phyloP scores from a whole-genome alignment of 164 flowering plant genomes.

The Houttuynia cordata region DNA sequence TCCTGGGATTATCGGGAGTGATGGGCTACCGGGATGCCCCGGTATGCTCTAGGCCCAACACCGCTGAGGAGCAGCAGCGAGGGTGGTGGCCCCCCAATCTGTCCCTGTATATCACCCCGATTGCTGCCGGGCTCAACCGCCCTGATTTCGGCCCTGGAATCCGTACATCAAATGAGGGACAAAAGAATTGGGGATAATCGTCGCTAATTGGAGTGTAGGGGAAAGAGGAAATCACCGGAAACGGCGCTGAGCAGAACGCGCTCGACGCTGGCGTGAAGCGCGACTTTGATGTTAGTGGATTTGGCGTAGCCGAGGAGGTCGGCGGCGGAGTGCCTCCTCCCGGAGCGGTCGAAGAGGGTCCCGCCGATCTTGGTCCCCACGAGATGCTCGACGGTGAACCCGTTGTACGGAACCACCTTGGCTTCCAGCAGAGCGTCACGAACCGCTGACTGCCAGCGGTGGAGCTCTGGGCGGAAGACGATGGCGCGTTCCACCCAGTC shows the following conservation, averaged over 20 bases:
- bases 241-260: conserved; percentile 36
- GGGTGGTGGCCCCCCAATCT: conserved; percentile 42
- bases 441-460: conserved; percentile 67
- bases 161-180: background rate
- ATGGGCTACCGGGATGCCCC: conserved; percentile 68
- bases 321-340: conserved; percentile 61
- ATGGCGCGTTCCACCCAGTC: conserved; percentile 71
- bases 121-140: background rate
- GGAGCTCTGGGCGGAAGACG: conserved; percentile 48
- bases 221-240: no score
- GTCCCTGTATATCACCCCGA: conserved; percentile 61
- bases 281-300: conserved; percentile 37
- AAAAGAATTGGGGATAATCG: background rate
- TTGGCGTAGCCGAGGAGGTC: conserved; percentile 47
- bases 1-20: conserved; percentile 67
- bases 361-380: conserved; percentile 82
- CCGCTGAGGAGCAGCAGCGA: conserved; percentile 72
- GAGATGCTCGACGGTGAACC: conserved; percentile 43
- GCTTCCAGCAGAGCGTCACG: conserved; percentile 60
- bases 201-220: no score
- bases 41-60: conserved; percentile 57
- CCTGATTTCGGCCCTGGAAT: background rate
- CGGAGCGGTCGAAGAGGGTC: conserved; percentile 48
- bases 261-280: conserved; percentile 54
- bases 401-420: conserved; percentile 57